Conservation (phyloP, 2,329 filamentous ascomycete genomes). For the Boeremia exigua region DNA sequence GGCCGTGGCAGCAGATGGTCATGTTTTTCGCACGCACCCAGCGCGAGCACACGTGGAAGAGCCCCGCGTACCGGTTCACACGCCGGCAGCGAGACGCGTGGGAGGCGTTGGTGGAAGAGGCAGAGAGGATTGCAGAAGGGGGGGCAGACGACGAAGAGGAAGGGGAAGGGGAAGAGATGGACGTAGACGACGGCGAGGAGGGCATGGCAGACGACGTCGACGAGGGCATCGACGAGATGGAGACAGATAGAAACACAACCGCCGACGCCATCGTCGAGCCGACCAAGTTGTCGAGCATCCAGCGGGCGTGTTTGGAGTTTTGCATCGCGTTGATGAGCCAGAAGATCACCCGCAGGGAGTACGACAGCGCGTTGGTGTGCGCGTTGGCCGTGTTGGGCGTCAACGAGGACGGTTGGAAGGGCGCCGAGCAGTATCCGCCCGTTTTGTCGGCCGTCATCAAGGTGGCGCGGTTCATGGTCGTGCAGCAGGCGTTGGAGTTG, state of each 20-base stretch:
- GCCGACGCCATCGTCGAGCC: not conserved
- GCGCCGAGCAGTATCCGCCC: conserved; percentile 21
- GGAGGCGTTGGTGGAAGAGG: not conserved
- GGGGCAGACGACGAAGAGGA: not conserved
- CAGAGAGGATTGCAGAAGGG: not conserved
- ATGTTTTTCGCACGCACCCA: not conserved
- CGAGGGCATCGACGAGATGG: not conserved
- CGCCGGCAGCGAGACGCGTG: not conserved
- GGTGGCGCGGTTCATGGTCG: conserved; percentile 22
- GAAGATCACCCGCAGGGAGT: conserved; percentile 20
- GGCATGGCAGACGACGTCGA: not conserved
- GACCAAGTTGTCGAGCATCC: not conserved
- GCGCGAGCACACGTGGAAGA: not conserved
- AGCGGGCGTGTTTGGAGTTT: not conserved
- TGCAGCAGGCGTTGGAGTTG: conserved; percentile 26
- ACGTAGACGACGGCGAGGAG: not conserved
- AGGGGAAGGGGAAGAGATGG: not conserved
- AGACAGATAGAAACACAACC: not conserved
- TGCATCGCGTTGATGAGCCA: conserved; percentile 19
- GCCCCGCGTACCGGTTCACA: not conserved
- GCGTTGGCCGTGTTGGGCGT: conserved; percentile 29
- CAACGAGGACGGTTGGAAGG: conserved; percentile 12
- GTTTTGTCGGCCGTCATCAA: conserved; percentile 26
- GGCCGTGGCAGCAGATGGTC: not conserved
- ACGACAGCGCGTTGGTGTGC: conserved; percentile 26